Percentiles rank a stretch among this genome's conserved stretches.
These are phyloP conservation scores for Phytophthora litchii DNA, from an alignment of 352 stramenopile genomes.

Conservation along the genomic window DNA sequence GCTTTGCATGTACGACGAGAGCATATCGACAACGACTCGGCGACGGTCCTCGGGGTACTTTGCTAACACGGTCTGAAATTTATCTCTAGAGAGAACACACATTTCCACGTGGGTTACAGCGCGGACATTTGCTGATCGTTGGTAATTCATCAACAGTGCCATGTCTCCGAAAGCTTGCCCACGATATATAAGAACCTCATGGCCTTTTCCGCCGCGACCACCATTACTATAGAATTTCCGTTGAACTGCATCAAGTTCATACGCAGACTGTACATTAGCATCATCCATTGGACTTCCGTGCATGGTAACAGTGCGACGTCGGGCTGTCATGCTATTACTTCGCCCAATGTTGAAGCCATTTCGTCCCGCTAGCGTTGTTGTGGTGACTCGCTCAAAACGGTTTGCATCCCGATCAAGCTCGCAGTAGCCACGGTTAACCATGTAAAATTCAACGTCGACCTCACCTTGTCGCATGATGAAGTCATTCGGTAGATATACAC, in stretches of 20 bases:
- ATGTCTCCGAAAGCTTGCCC: slow-evolving; percentile 59
- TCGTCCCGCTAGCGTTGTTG: slow-evolving; percentile 7
- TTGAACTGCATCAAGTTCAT: slow-evolving; percentile 31
- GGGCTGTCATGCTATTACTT: slow-evolving; percentile 17
- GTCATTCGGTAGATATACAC: slow-evolving; percentile 77
- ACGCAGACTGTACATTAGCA: slow-evolving; percentile 19
- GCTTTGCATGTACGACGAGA: slow-evolving; percentile 39
- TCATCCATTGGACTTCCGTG: slow-evolving; percentile 10
- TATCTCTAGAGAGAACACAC: slow-evolving; percentile 46
- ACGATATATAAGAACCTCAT: slow-evolving; percentile 21
- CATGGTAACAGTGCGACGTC: slow-evolving; percentile 6
- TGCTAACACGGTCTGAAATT: slow-evolving; percentile 45
- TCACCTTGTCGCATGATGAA: slow-evolving; percentile 70
- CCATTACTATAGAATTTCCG: slow-evolving; percentile 20
- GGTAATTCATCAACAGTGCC: slow-evolving; percentile 61
- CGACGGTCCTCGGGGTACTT: slow-evolving; percentile 41
- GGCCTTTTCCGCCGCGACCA: slow-evolving; percentile 4
- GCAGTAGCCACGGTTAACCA: slow-evolving; percentile 68
- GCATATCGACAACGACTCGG: slow-evolving; percentile 38
- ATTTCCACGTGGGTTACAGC: slow-evolving; percentile 61
- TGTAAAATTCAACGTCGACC: slow-evolving; percentile 68
- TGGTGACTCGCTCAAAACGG: slow-evolving; percentile 39
- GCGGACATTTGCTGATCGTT: slow-evolving; percentile 44
- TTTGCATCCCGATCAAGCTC: slow-evolving; percentile 38
- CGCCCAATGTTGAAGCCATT: slow-evolving; percentile 7